These are phyloP conservation scores for Ajuga reptans DNA, from an alignment of 305 asterid genomes.

Conservation along the genomic window DNA sequence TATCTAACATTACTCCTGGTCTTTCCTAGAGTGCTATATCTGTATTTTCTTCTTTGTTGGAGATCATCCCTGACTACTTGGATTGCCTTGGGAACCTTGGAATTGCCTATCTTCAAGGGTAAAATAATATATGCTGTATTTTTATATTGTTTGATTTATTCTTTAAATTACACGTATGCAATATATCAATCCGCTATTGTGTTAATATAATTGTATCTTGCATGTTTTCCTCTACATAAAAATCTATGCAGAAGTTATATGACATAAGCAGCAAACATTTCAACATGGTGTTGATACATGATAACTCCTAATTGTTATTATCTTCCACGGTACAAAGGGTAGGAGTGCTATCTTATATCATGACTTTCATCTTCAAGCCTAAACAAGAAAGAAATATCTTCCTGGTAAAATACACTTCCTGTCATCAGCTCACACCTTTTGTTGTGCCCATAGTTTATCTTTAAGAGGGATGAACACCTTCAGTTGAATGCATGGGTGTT, in stretches of 20 bases:
- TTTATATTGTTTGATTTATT: neutral
- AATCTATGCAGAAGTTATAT: neutral
- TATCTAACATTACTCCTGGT: conserved; percentile 29
- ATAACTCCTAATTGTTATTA: neutral
- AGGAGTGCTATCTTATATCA: neutral
- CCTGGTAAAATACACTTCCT: neutral
- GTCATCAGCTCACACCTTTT: neutral
- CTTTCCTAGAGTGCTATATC: conserved; percentile 76
- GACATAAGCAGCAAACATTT: neutral
- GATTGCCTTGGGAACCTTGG: conserved; percentile 95
- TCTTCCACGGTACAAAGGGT: neutral
- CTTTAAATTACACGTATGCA: neutral
- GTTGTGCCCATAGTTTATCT: no score
- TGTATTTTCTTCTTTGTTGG: conserved; percentile 70
- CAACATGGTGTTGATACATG: neutral
- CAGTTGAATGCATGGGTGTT: no score
- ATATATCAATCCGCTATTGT: neutral
- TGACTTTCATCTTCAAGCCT: neutral
- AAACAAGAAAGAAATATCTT: neutral
- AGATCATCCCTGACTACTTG: conserved; percentile 70
- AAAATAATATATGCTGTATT: conserved; percentile 25
- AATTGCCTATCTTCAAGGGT: conserved; percentile 82
- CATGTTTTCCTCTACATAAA: neutral
- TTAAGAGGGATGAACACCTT: no score
- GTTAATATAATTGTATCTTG: neutral